Evolutionary conservation across 2,329 filamentous ascomycete species (phyloP).

Genomic region (Geosmithia morbida): DNA sequence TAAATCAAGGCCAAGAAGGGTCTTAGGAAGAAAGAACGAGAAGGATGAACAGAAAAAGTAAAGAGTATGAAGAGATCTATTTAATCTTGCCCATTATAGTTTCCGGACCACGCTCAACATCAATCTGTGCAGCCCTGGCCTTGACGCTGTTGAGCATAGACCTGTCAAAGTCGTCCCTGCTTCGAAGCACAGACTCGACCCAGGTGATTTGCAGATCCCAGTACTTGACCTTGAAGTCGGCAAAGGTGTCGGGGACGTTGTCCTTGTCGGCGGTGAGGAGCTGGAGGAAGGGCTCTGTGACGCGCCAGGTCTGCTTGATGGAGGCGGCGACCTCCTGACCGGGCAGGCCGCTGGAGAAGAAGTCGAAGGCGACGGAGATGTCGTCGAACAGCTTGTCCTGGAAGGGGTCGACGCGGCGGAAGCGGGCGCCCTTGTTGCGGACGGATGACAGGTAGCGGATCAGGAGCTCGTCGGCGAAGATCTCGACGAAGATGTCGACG

Average conservation of each 20-base stretch:
- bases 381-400: conserved; percentile 91
- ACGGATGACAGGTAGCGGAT: conserved; percentile 72
- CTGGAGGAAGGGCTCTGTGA: conserved; percentile 70
- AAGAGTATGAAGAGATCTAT: conserved; percentile 20
- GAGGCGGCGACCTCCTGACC: conserved; percentile 53
- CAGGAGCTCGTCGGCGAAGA: conserved; percentile 82
- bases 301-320: conserved; percentile 87
- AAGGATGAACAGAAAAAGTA: too few relatives aligned
- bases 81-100: conserved; percentile 94
- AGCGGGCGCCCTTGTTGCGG: conserved; percentile 80
- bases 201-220: conserved; percentile 92
- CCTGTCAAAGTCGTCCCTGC: conserved; percentile 86
- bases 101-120: conserved; percentile 66
- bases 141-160: conserved; percentile 82
- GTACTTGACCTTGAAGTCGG: conserved; percentile 69
- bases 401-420: conserved; percentile 75
- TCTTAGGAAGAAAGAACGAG: too few relatives aligned
- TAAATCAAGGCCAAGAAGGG: too few relatives aligned
- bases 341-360: conserved; percentile 57
- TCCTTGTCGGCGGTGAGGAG: conserved; percentile 67
- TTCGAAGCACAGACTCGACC: conserved; percentile 83
- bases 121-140: conserved; percentile 71
- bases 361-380: conserved; percentile 77
- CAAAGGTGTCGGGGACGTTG: conserved; percentile 63
- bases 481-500: conserved; percentile 83